Conservation (phyloP, 108 stramenopile genomes). For the Conticribra weissflogii region DNA sequence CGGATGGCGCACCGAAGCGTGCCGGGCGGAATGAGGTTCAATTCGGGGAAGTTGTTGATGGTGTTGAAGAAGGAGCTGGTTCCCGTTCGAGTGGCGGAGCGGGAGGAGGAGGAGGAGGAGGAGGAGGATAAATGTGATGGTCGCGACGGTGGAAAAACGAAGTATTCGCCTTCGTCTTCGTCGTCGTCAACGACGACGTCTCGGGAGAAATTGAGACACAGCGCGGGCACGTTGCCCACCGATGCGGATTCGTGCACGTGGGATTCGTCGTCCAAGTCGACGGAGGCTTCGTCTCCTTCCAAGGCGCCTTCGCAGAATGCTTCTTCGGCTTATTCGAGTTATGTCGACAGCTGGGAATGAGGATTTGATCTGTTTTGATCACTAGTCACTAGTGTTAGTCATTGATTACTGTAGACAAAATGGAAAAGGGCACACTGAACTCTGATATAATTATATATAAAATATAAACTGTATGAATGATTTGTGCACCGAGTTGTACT, state of each 20-base stretch:
- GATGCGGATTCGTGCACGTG: slow-evolving; percentile 17
- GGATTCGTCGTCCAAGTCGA: slow-evolving; percentile 2
- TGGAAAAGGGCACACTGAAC: too few relatives aligned
- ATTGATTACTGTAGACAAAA: too few relatives aligned
- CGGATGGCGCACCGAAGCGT: slow-evolving; percentile 76
- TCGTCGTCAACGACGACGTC: background rate
- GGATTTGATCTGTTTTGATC: background rate
- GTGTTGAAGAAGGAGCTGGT: slow-evolving; percentile 53
- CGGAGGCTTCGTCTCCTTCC: background rate
- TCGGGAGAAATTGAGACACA: slow-evolving; percentile 6
- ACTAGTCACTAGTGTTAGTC: too few relatives aligned
- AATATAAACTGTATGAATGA: too few relatives aligned
- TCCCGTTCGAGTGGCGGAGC: slow-evolving; percentile 4
- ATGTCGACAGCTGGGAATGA: slow-evolving; percentile 38
- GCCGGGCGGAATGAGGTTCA: slow-evolving; percentile 82
- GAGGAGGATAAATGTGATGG: too few relatives aligned
- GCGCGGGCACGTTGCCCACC: slow-evolving; percentile 18
- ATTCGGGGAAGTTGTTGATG: slow-evolving; percentile 82
- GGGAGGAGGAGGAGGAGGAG: slow-evolving; percentile 8
- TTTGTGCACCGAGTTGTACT: too few relatives aligned
- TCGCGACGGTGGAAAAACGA: background rate
- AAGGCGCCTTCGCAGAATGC: slow-evolving; percentile 1
- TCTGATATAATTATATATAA: too few relatives aligned
- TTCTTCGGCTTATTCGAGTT: slow-evolving; percentile 22
- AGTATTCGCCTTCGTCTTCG: background rate